phyloP scores from a whole-genome alignment of 1,284 basidiomycete species.

The Ganoderma leucocontextum region DNA sequence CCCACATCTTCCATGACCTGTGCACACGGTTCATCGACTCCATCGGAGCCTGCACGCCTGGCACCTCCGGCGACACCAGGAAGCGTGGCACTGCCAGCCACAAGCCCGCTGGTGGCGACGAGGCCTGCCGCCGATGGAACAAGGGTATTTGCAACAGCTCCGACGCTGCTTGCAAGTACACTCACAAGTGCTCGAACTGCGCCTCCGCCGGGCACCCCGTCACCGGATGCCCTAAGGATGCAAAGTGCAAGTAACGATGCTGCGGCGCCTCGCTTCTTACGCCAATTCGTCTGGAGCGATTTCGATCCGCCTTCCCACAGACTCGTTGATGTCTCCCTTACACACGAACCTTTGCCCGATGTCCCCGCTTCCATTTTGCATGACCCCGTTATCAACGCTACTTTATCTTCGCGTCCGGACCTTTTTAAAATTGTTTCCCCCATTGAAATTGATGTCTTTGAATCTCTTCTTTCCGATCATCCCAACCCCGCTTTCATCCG shows the following conservation, averaged over 20 bases:
- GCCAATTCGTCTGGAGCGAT: neutral
- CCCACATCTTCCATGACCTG: neutral
- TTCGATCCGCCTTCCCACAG: neutral
- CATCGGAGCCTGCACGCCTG: too few relatives aligned
- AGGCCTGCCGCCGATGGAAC: neutral
- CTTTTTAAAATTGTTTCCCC: neutral
- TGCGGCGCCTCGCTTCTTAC: neutral
- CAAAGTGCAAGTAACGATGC: neutral
- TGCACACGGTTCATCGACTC: neutral
- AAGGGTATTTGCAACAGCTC: neutral
- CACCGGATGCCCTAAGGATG: neutral
- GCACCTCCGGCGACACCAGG: neutral
- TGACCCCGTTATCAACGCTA: neutral
- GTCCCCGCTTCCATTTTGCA: neutral
- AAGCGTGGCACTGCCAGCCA: too few relatives aligned
- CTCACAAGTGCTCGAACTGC: neutral
- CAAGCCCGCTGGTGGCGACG: too few relatives aligned
- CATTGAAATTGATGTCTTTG: neutral
- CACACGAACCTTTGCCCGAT: neutral
- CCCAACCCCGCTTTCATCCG: neutral
- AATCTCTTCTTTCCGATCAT: neutral
- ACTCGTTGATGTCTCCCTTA: neutral
- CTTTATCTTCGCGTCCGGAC: neutral
- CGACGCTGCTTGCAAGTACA: neutral
- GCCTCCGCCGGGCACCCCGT: neutral